phyloP scores from a whole-genome alignment of 371 early-diverging fungal species.

The Mucor velutinosus region DNA sequence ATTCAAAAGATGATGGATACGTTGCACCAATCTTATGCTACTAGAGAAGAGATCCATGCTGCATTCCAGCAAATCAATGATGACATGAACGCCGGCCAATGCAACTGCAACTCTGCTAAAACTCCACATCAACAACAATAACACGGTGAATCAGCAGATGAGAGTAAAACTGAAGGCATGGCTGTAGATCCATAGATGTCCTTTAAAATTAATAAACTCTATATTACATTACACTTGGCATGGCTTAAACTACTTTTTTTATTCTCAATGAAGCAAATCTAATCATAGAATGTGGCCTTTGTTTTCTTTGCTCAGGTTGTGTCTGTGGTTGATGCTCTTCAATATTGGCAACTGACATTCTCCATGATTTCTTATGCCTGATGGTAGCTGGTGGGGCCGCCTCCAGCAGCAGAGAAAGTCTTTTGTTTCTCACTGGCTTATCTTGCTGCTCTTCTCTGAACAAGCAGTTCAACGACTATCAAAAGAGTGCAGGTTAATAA shows the following conservation, averaged over 20 bases:
- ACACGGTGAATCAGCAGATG: too few relatives aligned
- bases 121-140: too few relatives aligned
- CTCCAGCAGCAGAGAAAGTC: conserved; percentile 13
- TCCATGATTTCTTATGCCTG: conserved; percentile 7
- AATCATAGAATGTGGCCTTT: background rate
- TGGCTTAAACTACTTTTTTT: background rate
- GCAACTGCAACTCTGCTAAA: too few relatives aligned
- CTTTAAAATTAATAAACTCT: background rate
- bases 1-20: too few relatives aligned
- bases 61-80: too few relatives aligned
- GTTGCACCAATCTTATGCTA: too few relatives aligned
- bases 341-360: conserved; percentile 6
- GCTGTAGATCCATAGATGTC: too few relatives aligned
- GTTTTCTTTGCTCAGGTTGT: background rate
- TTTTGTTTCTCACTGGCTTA: conserved; percentile 7
- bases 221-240: background rate
- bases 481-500: background rate
- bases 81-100: too few relatives aligned
- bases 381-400: conserved; percentile 12
- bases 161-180: too few relatives aligned
- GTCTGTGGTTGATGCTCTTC: background rate
- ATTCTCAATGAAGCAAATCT: background rate
- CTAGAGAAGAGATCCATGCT: too few relatives aligned
- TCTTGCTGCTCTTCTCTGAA: conserved; percentile 7
- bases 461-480: conserved; percentile 18